Base-by-base conservation (phyloP, 805 yeast genomes). In the Hanseniaspora occidentalis region DNA sequence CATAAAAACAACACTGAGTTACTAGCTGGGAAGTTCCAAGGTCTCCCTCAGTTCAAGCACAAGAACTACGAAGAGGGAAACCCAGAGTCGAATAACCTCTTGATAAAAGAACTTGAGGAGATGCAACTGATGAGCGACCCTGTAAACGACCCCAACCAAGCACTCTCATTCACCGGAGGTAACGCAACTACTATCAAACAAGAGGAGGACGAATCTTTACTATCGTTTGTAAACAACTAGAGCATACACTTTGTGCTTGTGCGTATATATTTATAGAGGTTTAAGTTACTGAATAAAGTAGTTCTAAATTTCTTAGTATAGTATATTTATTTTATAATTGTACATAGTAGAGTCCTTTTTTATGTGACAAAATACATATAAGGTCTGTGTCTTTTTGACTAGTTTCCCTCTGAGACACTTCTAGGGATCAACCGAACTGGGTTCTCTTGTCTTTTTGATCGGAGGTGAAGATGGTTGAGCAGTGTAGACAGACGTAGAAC, bases 401-500 rank as follows among this genome's bases (percentile, higher is more conserved):
- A 20, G 20, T 13, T 21, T 21, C 16, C 20, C 11, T n/a, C 13
- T 4, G 18, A 6, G 8, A 9, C 19, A 6, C 4, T 19, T 14
- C 14, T 18, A 17, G 3, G 19, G n/a, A 7, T 27, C 31, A 42
- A 42, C 44, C 44, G 31, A 57, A 62, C 46, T 52, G 59, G 27
- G 60, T 60, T 48, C 62, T 51, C 45, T 46, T 63, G 41, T 57
- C 58, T 50, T 58, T 59, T 40, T 57, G 56, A 43, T 59, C 64
- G 34, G 62, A 57, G 18, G 66, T 62, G 42, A 59, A 66, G 14
- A 82, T 85, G 54, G 82, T 77, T 48, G 84, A 82, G 60, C 98
- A 89, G 41, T 77, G 71, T 50, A 83, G 63, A 61, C 98, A 89
- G 40, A 92, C 98, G 60, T 84, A 92, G 57, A 88, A 88, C 62